Evolutionary conservation across 768 basidiomycete species (phyloP), one percentile per base, ranked within the genome.

Genomic region (Tulasnella sp.): DNA sequence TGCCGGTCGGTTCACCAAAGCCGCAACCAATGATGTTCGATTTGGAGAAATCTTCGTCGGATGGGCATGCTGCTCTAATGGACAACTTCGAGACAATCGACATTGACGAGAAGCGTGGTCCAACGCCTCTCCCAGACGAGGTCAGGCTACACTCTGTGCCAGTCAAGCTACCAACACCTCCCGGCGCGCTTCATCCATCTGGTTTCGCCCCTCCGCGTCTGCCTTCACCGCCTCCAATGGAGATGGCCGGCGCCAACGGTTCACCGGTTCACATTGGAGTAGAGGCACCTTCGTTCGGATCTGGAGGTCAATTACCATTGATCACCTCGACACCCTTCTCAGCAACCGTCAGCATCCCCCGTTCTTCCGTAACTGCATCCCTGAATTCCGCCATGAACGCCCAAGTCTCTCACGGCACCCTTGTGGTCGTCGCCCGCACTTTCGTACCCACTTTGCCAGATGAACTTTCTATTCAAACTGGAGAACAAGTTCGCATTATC

Each of bases 361-460:
- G 40, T 6, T 45, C 71, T 34, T 40, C 49, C 71, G 71, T 36
- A 45, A 52, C 37, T 15, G n/a, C 71, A 72, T 72, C 71, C 37
- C 49, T 52, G 37, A 40, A 40, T 25, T 34, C 71, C 17, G 73
- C 73, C 52, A 74, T 37, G 37, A 54, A 38, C 58, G 52, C 29
- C 73, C 36, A 36, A 22, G 37, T 37, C 34, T 42, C 73, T 1
- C 42, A 38, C 54, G 73, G 73, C 4, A 49, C 38, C 15, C 64
- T 77, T 7, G 72, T 77, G 36, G 68, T 40, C n/a, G 77, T 77
- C 25, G 74, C 42, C 19, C 40, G 77, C 12, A 77, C 77, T n/a
- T 77, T 77, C 64, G 39, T 68, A 9, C 77, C 77, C 11, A 75
- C 76, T 17, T 67, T 77, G 25, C 72, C 72, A 7, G 77, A 77